These are phyloP conservation scores for Kluyveromyces starmeri DNA, from an alignment of 805 yeast genomes.

Conservation along the genomic window DNA sequence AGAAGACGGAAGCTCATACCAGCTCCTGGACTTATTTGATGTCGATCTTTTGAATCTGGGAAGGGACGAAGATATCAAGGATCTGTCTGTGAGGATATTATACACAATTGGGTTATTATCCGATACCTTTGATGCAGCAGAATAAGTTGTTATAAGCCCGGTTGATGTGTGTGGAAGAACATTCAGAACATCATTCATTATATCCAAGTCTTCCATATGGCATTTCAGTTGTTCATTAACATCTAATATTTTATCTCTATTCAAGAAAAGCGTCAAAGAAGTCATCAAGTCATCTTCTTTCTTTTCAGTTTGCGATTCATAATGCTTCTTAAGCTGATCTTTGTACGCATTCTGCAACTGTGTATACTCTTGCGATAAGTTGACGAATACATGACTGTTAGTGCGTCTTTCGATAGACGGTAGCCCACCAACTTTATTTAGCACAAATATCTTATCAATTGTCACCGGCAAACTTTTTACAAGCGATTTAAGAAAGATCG, in stretches of 20 bases:
- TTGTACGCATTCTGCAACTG: slow-evolving; percentile 8
- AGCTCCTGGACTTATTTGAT: slow-evolving; percentile 11
- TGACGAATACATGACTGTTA: slow-evolving; percentile 80
- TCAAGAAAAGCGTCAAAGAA: slow-evolving; percentile 12
- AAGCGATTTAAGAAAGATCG: slow-evolving; percentile 27
- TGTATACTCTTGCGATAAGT: slow-evolving; percentile 65
- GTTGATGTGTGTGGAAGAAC: slow-evolving; percentile 50
- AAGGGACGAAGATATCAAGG: slow-evolving; percentile 81
- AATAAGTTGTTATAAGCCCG: slow-evolving; percentile 82
- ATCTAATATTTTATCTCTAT: slow-evolving; percentile 12
- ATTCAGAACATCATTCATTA: slow-evolving; percentile 50
- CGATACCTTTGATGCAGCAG: slow-evolving; percentile 47
- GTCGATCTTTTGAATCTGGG: slow-evolving; percentile 46
- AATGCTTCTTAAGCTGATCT: slow-evolving; percentile 1
- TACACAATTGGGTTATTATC: slow-evolving; percentile 76
- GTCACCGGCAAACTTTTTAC: slow-evolving; percentile 30
- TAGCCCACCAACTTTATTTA: slow-evolving; percentile 83
- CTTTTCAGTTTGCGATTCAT: neutral
- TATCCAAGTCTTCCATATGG: slow-evolving; percentile 59
- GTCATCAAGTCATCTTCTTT: slow-evolving; percentile 11
- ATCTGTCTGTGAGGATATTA: slow-evolving; percentile 84
- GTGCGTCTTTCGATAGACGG: slow-evolving; percentile 78
- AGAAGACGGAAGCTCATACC: slow-evolving; percentile 16
- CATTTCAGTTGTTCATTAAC: slow-evolving; percentile 25
- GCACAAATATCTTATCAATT: slow-evolving; percentile 71